phyloP scores from a whole-genome alignment of 23 red algal species.

The Gracilaria domingensis region DNA sequence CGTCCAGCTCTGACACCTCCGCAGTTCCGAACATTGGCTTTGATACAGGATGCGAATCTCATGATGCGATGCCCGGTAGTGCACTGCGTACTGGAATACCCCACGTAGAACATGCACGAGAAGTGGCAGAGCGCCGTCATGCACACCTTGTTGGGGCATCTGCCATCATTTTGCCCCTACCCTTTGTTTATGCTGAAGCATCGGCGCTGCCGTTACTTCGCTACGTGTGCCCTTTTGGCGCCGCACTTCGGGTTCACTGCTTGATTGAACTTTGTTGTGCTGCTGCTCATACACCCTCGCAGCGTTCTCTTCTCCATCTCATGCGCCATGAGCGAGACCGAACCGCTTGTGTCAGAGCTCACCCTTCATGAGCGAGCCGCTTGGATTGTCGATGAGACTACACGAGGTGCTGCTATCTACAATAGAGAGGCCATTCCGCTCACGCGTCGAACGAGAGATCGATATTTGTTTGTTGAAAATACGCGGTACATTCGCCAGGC shows the following conservation, averaged over 20 bases:
- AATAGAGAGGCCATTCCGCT: constrained; percentile 27
- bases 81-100: not conserved
- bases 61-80: not conserved
- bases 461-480: constrained; percentile 67
- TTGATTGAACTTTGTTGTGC: not conserved
- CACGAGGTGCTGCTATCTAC: constrained; percentile 56
- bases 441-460: constrained; percentile 29
- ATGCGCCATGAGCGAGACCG: constrained; percentile 16
- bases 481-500: constrained; percentile 33
- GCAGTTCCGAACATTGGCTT: too few relatives aligned
- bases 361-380: constrained; percentile 60
- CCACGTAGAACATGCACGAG: too few relatives aligned
- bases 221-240: not conserved
- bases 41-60: too few relatives aligned
- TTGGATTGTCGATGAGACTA: constrained; percentile 82
- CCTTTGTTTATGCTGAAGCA: not conserved
- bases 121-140: not conserved
- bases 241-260: not conserved
- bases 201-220: not conserved
- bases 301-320: too few relatives aligned
- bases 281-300: too few relatives aligned
- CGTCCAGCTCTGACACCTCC: too few relatives aligned
- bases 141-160: not conserved
- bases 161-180: not conserved
- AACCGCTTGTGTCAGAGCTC: constrained; percentile 27